These are phyloP conservation scores for Phytophthora crassamura DNA, from an alignment of 352 stramenopile species.

Conservation along the genomic window DNA sequence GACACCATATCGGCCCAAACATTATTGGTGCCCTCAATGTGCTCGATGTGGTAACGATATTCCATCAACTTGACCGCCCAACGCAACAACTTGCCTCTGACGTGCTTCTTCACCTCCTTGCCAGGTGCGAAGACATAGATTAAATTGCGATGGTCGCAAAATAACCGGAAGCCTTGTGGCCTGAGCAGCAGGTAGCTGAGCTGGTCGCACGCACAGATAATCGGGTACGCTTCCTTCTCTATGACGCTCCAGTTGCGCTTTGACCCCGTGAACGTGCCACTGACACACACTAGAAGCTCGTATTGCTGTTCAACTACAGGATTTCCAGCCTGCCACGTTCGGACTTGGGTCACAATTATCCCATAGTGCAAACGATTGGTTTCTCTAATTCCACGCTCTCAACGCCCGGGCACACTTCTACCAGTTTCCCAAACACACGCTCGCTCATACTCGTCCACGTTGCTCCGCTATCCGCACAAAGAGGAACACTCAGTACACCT, in stretches of 20 bases:
- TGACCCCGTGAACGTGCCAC: constrained; percentile 1
- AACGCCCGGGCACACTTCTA: no score
- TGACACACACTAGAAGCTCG: constrained; percentile 6
- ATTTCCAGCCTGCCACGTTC: background rate
- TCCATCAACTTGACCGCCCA: constrained; percentile 7
- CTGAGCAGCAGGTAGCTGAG: background rate
- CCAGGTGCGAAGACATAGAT: constrained; percentile 10
- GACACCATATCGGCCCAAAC: constrained; percentile 19
- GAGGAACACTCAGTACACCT: constrained; percentile 4
- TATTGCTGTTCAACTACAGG: constrained; percentile 7
- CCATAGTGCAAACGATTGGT: no score
- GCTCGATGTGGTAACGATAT: constrained; percentile 11
- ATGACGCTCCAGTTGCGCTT: constrained; percentile 15
- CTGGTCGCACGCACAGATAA: constrained; percentile 12
- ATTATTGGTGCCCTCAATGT: constrained; percentile 7
- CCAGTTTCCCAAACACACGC: constrained; percentile 1
- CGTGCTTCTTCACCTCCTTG: constrained; percentile 12
- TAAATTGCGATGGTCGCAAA: constrained; percentile 6
- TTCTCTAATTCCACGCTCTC: no score
- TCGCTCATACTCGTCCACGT: constrained; percentile 11
- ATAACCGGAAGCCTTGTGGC: background rate
- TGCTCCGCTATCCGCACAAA: constrained; percentile 11
- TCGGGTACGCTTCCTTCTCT: constrained; percentile 12
- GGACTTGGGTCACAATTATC: no score
- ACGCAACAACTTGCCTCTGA: background rate